Evolutionary conservation across 2,329 filamentous ascomycete genomes (phyloP), one percentile per base, ranked within the genome.

Genomic region (Atkinsonella hypoxylon): DNA sequence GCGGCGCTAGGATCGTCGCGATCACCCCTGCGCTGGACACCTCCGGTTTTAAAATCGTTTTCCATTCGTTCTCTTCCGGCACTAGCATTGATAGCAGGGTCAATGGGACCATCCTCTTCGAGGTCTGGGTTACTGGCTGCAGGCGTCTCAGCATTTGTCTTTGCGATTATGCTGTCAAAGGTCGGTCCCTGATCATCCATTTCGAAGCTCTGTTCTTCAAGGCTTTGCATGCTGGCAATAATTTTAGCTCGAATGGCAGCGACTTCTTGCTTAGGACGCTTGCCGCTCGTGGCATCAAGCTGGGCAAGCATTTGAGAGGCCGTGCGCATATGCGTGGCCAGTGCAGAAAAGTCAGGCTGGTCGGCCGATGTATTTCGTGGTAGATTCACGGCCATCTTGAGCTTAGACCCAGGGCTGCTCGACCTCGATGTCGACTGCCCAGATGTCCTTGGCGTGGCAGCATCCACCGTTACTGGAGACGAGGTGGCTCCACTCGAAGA

Each of bases 261-360:
- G 4, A 93, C 87, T 66, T 93, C 87, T 31, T 82, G 80, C 61
- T 79, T 85, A 1, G 87, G 87, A 34, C 87, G 76, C 67, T 91
- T 93, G 30, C 86, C 84, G 56, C 84, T 84, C 20, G 85, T 91
- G 2, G 85, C 79, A 53, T 93, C 87, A 10, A 93, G 74, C 60
- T 93, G 87, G 13, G 87, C 85, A 42, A 93, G 72, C 87, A 93
- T 93, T 64, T 90, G 86, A 13, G 87, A 88, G 4, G 87, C 87
- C 4, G 87, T 89, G 18, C 87, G 80, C 87, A 93, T 93, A 64
- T 93, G 87, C 12, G 87, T 90, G 12, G 87, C 88, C 32, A 93
- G 70, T 2, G 87, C 87, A 11, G 85, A 88, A 57, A 91, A 86
- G 61, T 93, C 87, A 1, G 85, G 83, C 62, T 89, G 85, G 52